These are phyloP conservation scores for Rossbeevera mucosa DNA, from an alignment of 768 basidiomycete genomes.

Conservation along the genomic window DNA sequence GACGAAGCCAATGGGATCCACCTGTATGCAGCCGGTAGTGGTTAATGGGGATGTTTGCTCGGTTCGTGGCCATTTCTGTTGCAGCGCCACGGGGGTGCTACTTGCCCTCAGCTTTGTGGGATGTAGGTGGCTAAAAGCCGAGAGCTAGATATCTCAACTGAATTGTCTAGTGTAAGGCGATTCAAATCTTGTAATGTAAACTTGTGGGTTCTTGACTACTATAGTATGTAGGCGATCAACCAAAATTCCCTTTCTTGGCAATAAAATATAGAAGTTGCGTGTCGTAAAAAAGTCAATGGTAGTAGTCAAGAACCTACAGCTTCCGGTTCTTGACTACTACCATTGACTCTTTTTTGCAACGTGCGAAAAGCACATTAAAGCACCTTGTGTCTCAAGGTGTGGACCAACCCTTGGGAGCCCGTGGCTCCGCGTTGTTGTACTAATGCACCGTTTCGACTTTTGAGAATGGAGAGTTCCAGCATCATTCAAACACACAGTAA, in stretches of 20 bases:
- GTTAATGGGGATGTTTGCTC: neutral
- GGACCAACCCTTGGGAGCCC: neutral
- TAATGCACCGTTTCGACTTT: neutral
- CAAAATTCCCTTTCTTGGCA: neutral
- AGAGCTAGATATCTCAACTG: neutral
- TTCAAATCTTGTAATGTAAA: neutral
- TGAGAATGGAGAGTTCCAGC: neutral
- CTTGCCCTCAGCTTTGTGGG: slow-evolving; percentile 5
- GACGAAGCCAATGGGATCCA: slow-evolving; percentile 12
- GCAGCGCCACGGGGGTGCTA: neutral
- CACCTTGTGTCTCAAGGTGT: neutral
- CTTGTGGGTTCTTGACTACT: neutral
- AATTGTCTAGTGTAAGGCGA: neutral
- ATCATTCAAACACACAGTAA: neutral
- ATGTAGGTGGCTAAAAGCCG: slow-evolving; percentile 8
- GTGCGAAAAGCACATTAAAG: neutral
- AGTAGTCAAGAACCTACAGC: neutral
- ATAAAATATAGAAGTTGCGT: neutral
- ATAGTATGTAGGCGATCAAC: neutral
- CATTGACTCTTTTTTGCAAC: neutral
- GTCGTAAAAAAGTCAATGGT: neutral
- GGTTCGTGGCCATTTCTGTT: slow-evolving; percentile 12
- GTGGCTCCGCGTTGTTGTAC: neutral
- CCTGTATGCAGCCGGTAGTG: neutral
- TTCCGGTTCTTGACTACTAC: neutral